A percentile compares a stretch with the other conserved stretches of the same genome.
Conservation (phyloP, 768 basidiomycete species). For the Hygrophoropsis aurantiaca region DNA sequence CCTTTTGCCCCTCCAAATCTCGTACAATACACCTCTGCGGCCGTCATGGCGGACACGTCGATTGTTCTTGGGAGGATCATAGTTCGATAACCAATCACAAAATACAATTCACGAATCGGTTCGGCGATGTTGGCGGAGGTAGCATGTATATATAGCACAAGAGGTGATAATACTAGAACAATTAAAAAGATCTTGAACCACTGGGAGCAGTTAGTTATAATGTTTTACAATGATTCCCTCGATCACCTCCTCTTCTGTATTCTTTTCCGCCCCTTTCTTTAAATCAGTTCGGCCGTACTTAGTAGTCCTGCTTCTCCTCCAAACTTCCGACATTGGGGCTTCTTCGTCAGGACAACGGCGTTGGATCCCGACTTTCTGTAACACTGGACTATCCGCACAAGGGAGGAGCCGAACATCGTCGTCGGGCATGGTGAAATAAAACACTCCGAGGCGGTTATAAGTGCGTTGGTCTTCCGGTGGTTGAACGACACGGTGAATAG, state of each 20-base stretch:
- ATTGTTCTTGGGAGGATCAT: slow-evolving; percentile 6
- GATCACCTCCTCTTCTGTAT: slow-evolving; percentile 47
- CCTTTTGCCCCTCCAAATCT: slow-evolving; percentile 58
- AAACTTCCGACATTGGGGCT: slow-evolving; percentile 42
- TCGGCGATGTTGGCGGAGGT: slow-evolving; percentile 43
- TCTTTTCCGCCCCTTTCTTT: slow-evolving; percentile 30
- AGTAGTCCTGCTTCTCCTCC: slow-evolving; percentile 38
- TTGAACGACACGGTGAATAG: slow-evolving; percentile 51
- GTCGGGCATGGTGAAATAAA: slow-evolving; percentile 47
- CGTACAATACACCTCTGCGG: slow-evolving; percentile 52
- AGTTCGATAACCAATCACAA: slow-evolving; percentile 12
- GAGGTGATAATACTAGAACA: too few relatives aligned
- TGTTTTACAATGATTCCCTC: slow-evolving; percentile 47
- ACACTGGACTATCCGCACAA: slow-evolving; percentile 39
- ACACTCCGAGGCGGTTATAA: slow-evolving; percentile 44
- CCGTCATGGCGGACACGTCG: slow-evolving; percentile 38
- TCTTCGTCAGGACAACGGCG: slow-evolving; percentile 33
- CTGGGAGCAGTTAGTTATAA: slow-evolving; percentile 45
- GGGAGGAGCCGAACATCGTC: slow-evolving; percentile 45
- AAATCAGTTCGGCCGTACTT: slow-evolving; percentile 42
- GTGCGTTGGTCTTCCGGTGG: slow-evolving; percentile 47
- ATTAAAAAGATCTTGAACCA: too few relatives aligned
- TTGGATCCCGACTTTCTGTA: slow-evolving; percentile 36
- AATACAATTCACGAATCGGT: slow-evolving; percentile 5
- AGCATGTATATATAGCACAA: slow-evolving; percentile 55